phyloP scores from a whole-genome alignment of 2,329 filamentous ascomycete species.

The Monilinia laxa region DNA sequence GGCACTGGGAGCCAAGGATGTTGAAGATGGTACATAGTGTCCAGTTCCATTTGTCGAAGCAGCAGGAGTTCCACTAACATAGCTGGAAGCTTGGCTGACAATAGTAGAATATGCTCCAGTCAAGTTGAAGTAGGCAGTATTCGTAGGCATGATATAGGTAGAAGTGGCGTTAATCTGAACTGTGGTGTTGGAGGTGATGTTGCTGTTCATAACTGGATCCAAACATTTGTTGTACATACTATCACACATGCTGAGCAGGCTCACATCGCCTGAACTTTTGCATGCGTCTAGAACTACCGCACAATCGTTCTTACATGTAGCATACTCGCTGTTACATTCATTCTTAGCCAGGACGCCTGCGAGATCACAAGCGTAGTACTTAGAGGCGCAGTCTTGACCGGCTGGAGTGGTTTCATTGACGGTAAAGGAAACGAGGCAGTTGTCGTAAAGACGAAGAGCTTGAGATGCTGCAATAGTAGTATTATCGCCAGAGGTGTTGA shows the following conservation, averaged over 20 bases:
- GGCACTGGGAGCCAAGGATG: not conserved
- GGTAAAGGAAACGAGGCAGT: slow-evolving; percentile 26
- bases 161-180: not conserved
- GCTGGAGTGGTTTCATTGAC: slow-evolving; percentile 15
- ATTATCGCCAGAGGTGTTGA: slow-evolving; percentile 13
- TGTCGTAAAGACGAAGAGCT: slow-evolving; percentile 25
- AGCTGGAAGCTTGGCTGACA: not conserved
- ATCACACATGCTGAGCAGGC: slow-evolving; percentile 9
- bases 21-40: too few relatives aligned
- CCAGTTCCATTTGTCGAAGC: too few relatives aligned
- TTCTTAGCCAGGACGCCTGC: not conserved
- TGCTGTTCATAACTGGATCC: slow-evolving; percentile 9
- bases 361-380: slow-evolving; percentile 6
- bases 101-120: not conserved
- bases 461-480: slow-evolving; percentile 20
- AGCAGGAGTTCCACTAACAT: not conserved
- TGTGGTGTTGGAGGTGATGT: slow-evolving; percentile 4
- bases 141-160: not conserved
- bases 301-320: slow-evolving; percentile 12
- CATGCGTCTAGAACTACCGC: slow-evolving; percentile 1
- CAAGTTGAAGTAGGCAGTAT: slow-evolving; percentile 2
- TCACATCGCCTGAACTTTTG: not conserved
- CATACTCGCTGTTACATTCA: not conserved
- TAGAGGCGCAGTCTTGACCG: slow-evolving; percentile 17
- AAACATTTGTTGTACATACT: slow-evolving; percentile 17